phyloP scores from a whole-genome alignment of 2,329 filamentous ascomycete genomes.

The Cytospora paraplurivora region DNA sequence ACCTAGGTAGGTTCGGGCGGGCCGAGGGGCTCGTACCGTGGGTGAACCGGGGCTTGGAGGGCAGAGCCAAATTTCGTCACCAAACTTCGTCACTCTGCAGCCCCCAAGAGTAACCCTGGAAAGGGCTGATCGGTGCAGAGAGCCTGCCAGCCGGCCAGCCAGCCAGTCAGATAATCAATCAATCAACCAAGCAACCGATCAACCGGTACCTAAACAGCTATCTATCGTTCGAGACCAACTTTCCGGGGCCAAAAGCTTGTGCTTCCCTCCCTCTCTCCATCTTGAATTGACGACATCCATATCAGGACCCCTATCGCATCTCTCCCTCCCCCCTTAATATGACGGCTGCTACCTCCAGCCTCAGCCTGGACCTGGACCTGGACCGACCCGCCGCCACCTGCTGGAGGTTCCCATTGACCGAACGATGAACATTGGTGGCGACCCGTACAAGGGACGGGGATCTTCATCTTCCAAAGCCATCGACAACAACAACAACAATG shows the following conservation, averaged over 20 bases:
- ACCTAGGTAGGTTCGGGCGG: slow-evolving; percentile 19
- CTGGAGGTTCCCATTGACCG: slow-evolving; percentile 22
- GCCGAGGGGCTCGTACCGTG: slow-evolving; percentile 8
- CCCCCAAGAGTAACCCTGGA: slow-evolving; percentile 7
- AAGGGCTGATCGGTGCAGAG: neutral
- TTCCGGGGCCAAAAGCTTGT: neutral
- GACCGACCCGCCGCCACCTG: slow-evolving; percentile 21
- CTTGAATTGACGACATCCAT: slow-evolving; percentile 19
- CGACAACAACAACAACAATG: slow-evolving; percentile 13
- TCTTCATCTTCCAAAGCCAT: slow-evolving; percentile 9
- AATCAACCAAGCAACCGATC: neutral
- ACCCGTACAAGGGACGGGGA: slow-evolving; percentile 19
- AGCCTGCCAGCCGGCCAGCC: slow-evolving; percentile 8
- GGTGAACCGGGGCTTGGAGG: slow-evolving; percentile 2
- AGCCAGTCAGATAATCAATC: slow-evolving; percentile 5
- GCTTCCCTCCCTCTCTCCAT: neutral
- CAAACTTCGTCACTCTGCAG: slow-evolving; percentile 20
- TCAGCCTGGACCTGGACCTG: slow-evolving; percentile 19
- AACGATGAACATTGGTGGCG: slow-evolving; percentile 28
- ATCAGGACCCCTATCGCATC: slow-evolving; percentile 18
- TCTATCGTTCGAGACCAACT: neutral
- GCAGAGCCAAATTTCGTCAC: slow-evolving; percentile 11
- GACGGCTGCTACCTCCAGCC: slow-evolving; percentile 28
- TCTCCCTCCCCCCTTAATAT: slow-evolving; percentile 23
- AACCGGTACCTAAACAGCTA: neutral